Conservation (phyloP, 1,139 yeast genomes). For the Lodderomyces theae region DNA sequence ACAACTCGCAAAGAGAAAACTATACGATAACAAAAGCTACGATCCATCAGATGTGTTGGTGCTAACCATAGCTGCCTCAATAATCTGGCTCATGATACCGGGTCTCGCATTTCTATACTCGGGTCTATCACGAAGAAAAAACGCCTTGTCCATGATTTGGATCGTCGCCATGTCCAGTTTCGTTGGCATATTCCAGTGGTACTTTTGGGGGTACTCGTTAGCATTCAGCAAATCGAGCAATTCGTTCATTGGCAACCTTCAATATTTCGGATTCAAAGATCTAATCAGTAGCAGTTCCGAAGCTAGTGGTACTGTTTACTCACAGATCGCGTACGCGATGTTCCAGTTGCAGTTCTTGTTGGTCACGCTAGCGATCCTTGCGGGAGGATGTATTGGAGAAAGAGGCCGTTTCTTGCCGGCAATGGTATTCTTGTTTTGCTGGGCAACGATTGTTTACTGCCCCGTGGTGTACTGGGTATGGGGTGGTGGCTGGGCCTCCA, state of each 20-base stretch:
- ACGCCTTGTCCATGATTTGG: slow-evolving; percentile 89
- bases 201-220: slow-evolving; percentile 94
- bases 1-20: slow-evolving; percentile 23
- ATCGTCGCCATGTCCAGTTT: slow-evolving; percentile 70
- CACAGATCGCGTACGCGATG: slow-evolving; percentile 79
- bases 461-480: slow-evolving; percentile 95
- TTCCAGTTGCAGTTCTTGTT: slow-evolving; percentile 91
- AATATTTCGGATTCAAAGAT: slow-evolving; percentile 75
- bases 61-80: slow-evolving; percentile 58
- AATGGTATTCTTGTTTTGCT: slow-evolving; percentile 74
- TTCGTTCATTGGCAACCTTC: slow-evolving; percentile 82
- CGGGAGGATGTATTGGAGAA: slow-evolving; percentile 89
- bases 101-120: slow-evolving; percentile 92
- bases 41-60: slow-evolving; percentile 44
- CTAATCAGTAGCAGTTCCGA: slow-evolving; percentile 46
- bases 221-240: slow-evolving; percentile 73
- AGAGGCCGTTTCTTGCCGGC: slow-evolving; percentile 88
- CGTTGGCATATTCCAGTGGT: slow-evolving; percentile 90
- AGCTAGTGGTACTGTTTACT: slow-evolving; percentile 49
- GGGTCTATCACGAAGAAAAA: slow-evolving; percentile 88
- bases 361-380: slow-evolving; percentile 85
- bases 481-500: slow-evolving; percentile 90
- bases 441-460: slow-evolving; percentile 91
- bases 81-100: slow-evolving; percentile 91
- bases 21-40: slow-evolving; percentile 41